Base-by-base conservation (phyloP, 331 rosid genomes). In the Quercus tomentella region DNA sequence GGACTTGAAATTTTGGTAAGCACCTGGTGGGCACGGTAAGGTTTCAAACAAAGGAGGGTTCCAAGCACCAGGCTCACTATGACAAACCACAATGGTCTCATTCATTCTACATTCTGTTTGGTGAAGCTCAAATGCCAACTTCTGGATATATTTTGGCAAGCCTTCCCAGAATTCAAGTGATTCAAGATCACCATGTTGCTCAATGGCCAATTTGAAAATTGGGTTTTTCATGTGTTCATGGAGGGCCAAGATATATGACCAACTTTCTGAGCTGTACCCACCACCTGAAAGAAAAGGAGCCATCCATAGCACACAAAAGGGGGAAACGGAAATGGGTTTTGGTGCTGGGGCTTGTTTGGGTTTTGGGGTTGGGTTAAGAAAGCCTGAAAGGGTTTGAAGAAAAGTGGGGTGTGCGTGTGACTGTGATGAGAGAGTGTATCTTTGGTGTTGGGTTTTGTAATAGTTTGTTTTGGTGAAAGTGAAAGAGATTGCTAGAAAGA, bases 51-150 rank as follows among this genome's bases (percentile, higher is more conserved):
- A 35, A 4, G 97, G 97, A 18, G 96, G 98, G 62, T 85, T 20
- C 97, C 98, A 92, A 2, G 97, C 97, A 77, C 98, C 93, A 12
- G 97, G 97, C 66, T 94, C 97, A 82, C 96, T 92, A 35, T 93
- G 98, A 51, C 98, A 93, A 30, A 93, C 70, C 75, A 93, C 97
- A 77, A 91, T n/a, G 0, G 98, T 93, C 76, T 87, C 91, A 76
- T 85, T 79, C 88, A 82, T 86, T 52, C 84, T 79, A 73, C 97
- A 92, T 72, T 73, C 33, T 2, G 94, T 88, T 54, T 70, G 76
- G 74, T 89, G 35, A 78, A 93, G 88, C 70, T 89, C 87, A 75
- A 18, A 1, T 3, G 90, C 96, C 84, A 94, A 75, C 65, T 76
- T 73, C 84, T 81, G 79, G 56, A 77, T 43, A 77, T 80, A 56